Evolutionary conservation across 75 land plant genomes (phyloP).

Genomic region (Isoetes taiwanensis): DNA sequence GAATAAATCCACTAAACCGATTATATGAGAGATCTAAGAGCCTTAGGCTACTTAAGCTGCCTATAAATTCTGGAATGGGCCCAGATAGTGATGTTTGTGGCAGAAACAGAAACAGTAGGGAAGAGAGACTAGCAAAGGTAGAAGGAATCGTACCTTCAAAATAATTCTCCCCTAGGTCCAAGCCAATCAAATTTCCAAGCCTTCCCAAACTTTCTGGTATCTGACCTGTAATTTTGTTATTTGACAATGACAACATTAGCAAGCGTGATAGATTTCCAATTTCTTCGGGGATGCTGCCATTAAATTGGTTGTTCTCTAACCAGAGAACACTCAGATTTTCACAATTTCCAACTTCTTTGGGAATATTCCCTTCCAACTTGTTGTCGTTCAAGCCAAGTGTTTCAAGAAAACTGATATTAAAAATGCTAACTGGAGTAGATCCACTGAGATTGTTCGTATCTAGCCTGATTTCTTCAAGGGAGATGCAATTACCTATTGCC

Average conservation of each 20-base stretch:
- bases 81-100: too few species aligned
- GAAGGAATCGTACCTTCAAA: background rate
- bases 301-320: background rate
- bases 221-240: background rate
- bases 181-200: background rate
- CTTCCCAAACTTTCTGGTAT: background rate
- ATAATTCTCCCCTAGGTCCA: background rate
- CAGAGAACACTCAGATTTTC: background rate
- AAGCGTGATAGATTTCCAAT: background rate
- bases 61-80: too few species aligned
- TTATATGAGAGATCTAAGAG: slow-evolving; percentile 32
- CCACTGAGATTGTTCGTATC: slow-evolving; percentile 33
- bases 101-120: too few species aligned
- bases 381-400: background rate
- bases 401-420: background rate
- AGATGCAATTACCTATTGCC: background rate
- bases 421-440: background rate
- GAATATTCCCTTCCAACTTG: background rate
- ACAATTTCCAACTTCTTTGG: background rate
- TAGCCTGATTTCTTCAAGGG: slow-evolving; percentile 31
- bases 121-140: too few species aligned
- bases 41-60: too few species aligned
- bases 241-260: background rate
- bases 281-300: slow-evolving; percentile 3
- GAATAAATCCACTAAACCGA: slow-evolving; percentile 28